phyloP scores from a whole-genome alignment of 1,284 basidiomycete species.

The Fomitiporia mediterranea region DNA sequence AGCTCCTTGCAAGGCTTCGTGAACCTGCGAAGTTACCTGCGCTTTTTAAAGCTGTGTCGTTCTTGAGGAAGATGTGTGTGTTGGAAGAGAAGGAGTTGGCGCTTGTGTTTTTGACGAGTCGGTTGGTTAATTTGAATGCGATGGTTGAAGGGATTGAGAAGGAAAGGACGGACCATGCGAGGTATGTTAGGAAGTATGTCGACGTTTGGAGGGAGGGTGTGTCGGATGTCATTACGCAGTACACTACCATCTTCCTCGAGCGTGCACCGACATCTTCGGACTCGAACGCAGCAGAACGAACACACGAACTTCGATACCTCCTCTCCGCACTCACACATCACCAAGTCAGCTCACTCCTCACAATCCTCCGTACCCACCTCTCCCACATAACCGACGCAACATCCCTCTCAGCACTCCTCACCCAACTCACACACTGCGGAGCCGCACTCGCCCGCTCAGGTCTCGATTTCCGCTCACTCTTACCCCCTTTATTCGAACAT shows the following conservation, averaged over 20 bases:
- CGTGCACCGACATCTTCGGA: constrained; percentile 30
- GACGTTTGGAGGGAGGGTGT: constrained; percentile 91
- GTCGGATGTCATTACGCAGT: constrained; percentile 89
- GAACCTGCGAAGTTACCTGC: constrained; percentile 86
- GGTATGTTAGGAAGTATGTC: constrained; percentile 82
- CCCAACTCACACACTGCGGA: constrained; percentile 89
- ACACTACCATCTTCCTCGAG: constrained; percentile 84
- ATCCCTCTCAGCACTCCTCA: constrained; percentile 77
- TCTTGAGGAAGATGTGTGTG: constrained; percentile 74
- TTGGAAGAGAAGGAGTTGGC: constrained; percentile 61
- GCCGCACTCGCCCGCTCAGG: constrained; percentile 92
- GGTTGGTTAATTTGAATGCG: constrained; percentile 48
- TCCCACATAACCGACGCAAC: constrained; percentile 53
- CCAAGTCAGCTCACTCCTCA: constrained; percentile 44
- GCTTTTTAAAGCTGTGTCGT: constrained; percentile 82
- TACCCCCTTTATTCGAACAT: constrained; percentile 54
- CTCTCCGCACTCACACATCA: constrained; percentile 45
- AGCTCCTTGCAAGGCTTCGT: constrained; percentile 75
- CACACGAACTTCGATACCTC: constrained; percentile 35
- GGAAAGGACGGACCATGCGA: constrained; percentile 54
- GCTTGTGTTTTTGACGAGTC: constrained; percentile 62
- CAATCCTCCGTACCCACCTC: constrained; percentile 47
- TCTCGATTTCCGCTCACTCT: constrained; percentile 69
- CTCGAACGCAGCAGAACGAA: constrained; percentile 20
- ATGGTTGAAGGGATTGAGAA: constrained; percentile 41